A percentile compares a stretch with the other conserved stretches of the same genome.
Conservation (phyloP, 192 early-diverging fungal genomes). For the Martensiomyces pterosporus region DNA sequence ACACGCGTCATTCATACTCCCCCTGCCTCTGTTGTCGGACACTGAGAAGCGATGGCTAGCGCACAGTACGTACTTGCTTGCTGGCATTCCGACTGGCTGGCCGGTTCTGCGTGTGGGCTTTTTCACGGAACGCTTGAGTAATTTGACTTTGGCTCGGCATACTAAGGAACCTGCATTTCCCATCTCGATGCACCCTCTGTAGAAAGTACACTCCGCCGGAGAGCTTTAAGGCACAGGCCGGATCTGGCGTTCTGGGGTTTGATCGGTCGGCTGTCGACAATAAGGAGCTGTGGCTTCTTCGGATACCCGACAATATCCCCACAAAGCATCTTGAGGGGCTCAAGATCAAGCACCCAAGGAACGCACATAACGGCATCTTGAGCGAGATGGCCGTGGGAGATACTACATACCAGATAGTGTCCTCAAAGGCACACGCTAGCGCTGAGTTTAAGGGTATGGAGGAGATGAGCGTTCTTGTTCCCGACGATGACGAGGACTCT, state of each 20-base stretch:
- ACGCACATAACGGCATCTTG: conserved; percentile 21
- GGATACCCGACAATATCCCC: conserved; percentile 38
- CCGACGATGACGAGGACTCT: conserved; percentile 25
- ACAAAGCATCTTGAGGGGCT: conserved; percentile 29
- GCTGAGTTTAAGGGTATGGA: conserved; percentile 41
- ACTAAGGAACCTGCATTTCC: no score
- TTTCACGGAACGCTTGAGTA: no score
- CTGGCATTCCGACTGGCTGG: no score
- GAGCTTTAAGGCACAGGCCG: conserved; percentile 20
- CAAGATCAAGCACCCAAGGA: conserved; percentile 33
- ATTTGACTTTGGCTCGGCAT: no score
- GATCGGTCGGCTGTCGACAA: conserved; percentile 10
- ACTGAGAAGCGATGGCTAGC: no score
- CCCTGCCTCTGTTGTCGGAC: no score
- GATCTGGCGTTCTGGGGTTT: conserved; percentile 8
- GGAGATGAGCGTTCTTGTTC: conserved; percentile 42
- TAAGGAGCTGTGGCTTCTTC: conserved; percentile 47
- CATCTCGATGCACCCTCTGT: no score
- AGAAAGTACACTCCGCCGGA: conserved; percentile 29
- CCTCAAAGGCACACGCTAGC: conserved; percentile 4
- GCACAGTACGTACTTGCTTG: no score
- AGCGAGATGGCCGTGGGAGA: conserved; percentile 9
- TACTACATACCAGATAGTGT: conserved; percentile 20
- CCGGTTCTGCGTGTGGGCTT: no score
- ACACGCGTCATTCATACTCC: no score